Evolutionary conservation across 108 stramenopile species (phyloP).

Genomic region (Cyclostephanos invisitatus): DNA sequence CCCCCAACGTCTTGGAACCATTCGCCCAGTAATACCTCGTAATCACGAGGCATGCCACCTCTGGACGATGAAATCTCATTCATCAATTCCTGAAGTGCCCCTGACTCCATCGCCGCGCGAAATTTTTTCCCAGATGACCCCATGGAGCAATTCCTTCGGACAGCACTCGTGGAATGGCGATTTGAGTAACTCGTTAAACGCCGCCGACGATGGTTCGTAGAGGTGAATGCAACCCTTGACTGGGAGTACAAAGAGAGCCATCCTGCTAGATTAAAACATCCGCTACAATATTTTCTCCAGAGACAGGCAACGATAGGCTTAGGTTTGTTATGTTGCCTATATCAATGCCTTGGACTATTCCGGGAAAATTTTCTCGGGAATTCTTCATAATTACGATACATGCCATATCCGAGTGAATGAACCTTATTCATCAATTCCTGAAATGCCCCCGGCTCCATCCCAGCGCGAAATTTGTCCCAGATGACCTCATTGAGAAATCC

Average conservation of each 20-base stretch:
- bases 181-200: slow-evolving; percentile 16
- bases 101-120: slow-evolving; percentile 5
- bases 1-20: not conserved
- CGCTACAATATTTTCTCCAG: too few relatives aligned
- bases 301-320: too few relatives aligned
- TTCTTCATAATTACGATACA: not conserved
- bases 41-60: not conserved
- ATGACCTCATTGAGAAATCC: slow-evolving; percentile 32
- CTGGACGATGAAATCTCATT: not conserved
- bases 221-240: slow-evolving; percentile 39
- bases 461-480: slow-evolving; percentile 38
- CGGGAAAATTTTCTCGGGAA: not conserved
- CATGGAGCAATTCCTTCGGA: slow-evolving; percentile 20
- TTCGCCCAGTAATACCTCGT: not conserved
- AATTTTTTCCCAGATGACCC: slow-evolving; percentile 41
- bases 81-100: not conserved
- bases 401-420: not conserved
- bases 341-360: not conserved
- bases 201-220: slow-evolving; percentile 17
- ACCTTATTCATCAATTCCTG: not conserved
- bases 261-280: too few relatives aligned
- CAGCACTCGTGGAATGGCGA: slow-evolving; percentile 38
- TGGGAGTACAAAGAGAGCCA: slow-evolving; percentile 5
- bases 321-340: too few relatives aligned
- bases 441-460: not conserved